Evolutionary conservation across 805 yeast genomes (phyloP).

Genomic region (Zygosaccharomyces gambellarensis): DNA sequence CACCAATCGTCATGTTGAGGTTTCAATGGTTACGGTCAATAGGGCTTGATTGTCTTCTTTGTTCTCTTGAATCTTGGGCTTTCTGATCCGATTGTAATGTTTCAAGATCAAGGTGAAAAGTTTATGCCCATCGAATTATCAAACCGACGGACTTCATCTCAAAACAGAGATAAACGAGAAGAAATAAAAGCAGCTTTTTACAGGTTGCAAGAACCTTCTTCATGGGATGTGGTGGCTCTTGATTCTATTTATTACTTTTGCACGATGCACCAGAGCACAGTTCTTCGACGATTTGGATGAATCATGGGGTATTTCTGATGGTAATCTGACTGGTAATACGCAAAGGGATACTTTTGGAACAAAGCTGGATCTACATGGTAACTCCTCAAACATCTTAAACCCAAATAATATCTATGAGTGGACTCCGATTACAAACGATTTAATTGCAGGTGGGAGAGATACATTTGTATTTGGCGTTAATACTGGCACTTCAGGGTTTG

Average conservation of each 20-base stretch:
- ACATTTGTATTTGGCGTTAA: conserved; percentile 25
- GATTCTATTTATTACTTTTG: background rate
- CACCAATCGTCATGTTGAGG: background rate
- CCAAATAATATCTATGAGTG: conserved; percentile 33
- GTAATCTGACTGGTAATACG: background rate
- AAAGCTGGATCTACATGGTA: background rate
- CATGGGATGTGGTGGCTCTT: conserved; percentile 4
- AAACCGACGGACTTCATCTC: background rate
- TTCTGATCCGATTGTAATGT: background rate
- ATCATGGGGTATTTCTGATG: background rate
- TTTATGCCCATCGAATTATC: background rate
- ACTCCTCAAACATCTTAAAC: conserved; percentile 11
- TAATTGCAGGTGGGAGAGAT: conserved; percentile 24
- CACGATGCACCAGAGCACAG: background rate
- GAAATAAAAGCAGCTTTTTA: background rate
- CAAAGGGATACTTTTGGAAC: background rate
- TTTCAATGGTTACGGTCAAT: background rate
- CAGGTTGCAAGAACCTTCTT: background rate
- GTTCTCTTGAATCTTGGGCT: background rate
- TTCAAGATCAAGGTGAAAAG: background rate
- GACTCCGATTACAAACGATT: conserved; percentile 31
- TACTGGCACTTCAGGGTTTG: conserved; percentile 12
- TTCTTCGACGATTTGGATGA: conserved; percentile 1
- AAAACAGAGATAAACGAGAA: background rate
- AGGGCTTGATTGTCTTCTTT: background rate